Evolutionary conservation across 116 monocot genomes (phyloP).

Genomic region (Posidonia oceanica): DNA sequence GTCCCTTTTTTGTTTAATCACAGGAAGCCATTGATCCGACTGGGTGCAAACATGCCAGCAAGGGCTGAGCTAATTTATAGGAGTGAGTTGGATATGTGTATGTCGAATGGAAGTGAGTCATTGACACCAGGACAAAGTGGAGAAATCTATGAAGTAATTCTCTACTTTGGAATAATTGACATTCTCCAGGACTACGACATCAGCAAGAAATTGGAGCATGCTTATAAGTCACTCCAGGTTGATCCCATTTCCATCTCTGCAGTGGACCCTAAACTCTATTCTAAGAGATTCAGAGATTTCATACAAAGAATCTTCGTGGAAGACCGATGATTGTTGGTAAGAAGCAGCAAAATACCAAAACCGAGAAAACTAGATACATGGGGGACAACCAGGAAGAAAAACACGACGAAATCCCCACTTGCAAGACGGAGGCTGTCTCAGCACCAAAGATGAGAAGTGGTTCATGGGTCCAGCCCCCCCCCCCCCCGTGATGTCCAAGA

Average conservation of each 20-base stretch:
- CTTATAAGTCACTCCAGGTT: conserved; percentile 70
- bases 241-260: conserved; percentile 68
- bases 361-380: not conserved
- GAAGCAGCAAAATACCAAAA: not conserved
- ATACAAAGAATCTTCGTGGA: conserved; percentile 44
- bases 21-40: conserved; percentile 36
- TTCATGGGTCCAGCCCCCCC: not conserved
- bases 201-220: conserved; percentile 72
- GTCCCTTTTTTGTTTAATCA: not conserved
- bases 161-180: conserved; percentile 69
- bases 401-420: not conserved
- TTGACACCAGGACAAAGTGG: conserved; percentile 5
- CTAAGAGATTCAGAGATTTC: conserved; percentile 66
- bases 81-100: conserved; percentile 19
- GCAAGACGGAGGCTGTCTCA: not conserved
- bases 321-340: conserved; percentile 15
- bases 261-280: conserved; percentile 70
- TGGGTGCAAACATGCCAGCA: conserved; percentile 56
- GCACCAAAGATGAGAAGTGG: not conserved
- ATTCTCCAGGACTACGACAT: conserved; percentile 79
- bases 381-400: not conserved
- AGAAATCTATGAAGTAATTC: conserved; percentile 39
- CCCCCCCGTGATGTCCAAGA: not conserved
- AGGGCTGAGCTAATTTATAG: conserved; percentile 38
- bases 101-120: conserved; percentile 3